Evolutionary conservation across 768 basidiomycete genomes (phyloP).

Genomic region (Mycena chlorophos): DNA sequence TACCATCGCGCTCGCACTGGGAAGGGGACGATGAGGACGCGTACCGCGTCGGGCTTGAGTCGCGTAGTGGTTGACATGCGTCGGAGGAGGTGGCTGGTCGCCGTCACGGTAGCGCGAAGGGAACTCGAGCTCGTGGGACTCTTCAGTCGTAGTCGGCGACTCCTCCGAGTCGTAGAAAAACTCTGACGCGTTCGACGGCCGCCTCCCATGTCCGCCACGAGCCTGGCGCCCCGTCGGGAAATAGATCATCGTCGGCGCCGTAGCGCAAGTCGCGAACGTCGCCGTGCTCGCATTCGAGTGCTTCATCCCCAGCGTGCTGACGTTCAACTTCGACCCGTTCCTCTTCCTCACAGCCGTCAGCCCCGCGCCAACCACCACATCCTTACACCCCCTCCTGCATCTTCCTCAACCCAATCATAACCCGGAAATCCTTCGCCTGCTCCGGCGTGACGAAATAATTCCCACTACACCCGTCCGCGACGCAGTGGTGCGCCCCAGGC

Average conservation of each 20-base stretch:
- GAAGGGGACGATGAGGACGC: not conserved
- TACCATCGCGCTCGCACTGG: too few relatives aligned
- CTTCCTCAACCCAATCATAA: not conserved
- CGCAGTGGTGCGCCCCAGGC: not conserved
- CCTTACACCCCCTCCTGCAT: not conserved
- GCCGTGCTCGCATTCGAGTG: constrained; percentile 1
- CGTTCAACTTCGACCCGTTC: not conserved
- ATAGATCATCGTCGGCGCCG: not conserved
- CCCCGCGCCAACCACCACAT: not conserved
- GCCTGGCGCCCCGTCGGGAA: not conserved
- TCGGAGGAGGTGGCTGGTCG: not conserved
- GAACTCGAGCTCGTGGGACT: not conserved
- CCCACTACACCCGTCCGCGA: not conserved
- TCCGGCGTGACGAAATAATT: not conserved
- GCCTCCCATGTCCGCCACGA: not conserved
- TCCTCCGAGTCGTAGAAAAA: not conserved
- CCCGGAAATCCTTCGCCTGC: not conserved
- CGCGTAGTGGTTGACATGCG: not conserved
- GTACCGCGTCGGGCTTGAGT: not conserved
- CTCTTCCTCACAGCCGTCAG: not conserved
- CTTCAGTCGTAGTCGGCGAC: not conserved
- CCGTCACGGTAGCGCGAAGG: not conserved
- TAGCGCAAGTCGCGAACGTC: not conserved
- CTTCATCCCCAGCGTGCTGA: not conserved
- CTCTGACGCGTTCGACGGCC: not conserved